Evolutionary conservation across 1,284 basidiomycete genomes (phyloP).

Genomic region (Sporisorium exsertum): DNA sequence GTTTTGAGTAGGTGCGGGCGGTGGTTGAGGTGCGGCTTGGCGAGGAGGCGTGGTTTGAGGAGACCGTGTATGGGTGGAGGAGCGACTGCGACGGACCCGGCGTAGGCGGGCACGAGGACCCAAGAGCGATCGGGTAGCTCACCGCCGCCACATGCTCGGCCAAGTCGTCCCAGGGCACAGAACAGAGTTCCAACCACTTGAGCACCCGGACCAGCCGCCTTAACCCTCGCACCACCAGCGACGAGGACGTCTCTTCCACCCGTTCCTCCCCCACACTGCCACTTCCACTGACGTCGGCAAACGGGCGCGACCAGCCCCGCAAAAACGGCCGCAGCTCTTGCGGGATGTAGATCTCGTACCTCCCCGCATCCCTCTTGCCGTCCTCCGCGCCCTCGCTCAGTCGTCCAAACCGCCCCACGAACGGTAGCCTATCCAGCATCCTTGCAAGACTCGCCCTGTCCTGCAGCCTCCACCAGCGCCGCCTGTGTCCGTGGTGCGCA

Average conservation of each 20-base stretch:
- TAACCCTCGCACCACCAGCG: constrained; percentile 6
- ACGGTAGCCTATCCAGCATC: constrained; percentile 20
- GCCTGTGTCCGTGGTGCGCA: constrained; percentile 9
- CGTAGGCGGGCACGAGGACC: constrained; percentile 30
- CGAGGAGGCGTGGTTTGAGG: constrained; percentile 27
- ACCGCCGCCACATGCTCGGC: constrained; percentile 45
- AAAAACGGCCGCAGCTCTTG: constrained; percentile 26
- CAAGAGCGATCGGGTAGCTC: constrained; percentile 26
- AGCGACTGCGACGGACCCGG: constrained; percentile 32
- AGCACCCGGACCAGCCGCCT: constrained; percentile 28
- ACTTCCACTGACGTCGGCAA: constrained; percentile 2
- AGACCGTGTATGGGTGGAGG: constrained; percentile 30
- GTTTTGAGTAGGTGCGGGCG: background rate
- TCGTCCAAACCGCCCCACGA: constrained; percentile 21
- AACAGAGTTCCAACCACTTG: constrained; percentile 30
- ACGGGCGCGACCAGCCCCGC: constrained; percentile 23
- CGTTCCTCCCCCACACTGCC: background rate
- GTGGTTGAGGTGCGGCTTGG: background rate
- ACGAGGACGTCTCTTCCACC: background rate
- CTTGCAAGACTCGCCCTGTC: constrained; percentile 2
- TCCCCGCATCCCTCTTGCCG: background rate
- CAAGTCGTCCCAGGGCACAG: constrained; percentile 37
- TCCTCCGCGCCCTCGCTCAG: constrained; percentile 5
- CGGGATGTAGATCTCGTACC: constrained; percentile 35
- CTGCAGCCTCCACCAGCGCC: constrained; percentile 13